A percentile compares a stretch with the other conserved stretches of the same genome.
These are phyloP conservation scores for Starmera stellimalicola DNA, from an alignment of 1,139 yeast genomes.

Conservation along the genomic window DNA sequence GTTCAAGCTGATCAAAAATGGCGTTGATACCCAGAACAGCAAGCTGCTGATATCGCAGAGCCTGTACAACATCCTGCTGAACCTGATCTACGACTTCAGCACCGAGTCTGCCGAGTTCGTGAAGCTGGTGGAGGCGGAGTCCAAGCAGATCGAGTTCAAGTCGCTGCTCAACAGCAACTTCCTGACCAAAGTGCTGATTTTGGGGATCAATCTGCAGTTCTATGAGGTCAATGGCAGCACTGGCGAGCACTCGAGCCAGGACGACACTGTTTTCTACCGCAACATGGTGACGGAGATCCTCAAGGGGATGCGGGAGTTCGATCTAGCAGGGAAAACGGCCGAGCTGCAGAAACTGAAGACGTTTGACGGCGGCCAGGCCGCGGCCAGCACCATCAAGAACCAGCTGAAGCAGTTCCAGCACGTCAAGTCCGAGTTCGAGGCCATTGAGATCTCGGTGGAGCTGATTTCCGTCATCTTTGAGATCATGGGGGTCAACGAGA, in stretches of 20 bases:
- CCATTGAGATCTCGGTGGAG: constrained; percentile 65
- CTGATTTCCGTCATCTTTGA: constrained; percentile 70
- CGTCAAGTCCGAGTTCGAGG: constrained; percentile 48
- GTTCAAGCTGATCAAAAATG: constrained; percentile 28
- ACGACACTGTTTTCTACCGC: not conserved
- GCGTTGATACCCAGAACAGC: constrained; percentile 15
- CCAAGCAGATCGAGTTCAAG: constrained; percentile 7
- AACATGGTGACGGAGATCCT: constrained; percentile 20
- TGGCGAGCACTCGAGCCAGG: constrained; percentile 7
- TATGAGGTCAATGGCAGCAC: constrained; percentile 7
- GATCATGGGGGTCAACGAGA: constrained; percentile 24
- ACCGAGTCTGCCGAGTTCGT: constrained; percentile 53
- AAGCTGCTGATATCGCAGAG: constrained; percentile 30
- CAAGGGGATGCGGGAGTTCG: constrained; percentile 25
- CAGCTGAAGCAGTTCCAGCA: constrained; percentile 30
- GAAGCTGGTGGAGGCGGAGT: constrained; percentile 6
- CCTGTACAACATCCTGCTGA: constrained; percentile 45
- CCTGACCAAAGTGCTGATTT: constrained; percentile 41
- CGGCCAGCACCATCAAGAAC: constrained; percentile 32
- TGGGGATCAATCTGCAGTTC: constrained; percentile 51
- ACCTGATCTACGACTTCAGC: constrained; percentile 57
- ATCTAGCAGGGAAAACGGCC: constrained; percentile 31
- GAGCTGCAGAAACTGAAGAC: constrained; percentile 25
- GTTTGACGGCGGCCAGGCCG: constrained; percentile 32
- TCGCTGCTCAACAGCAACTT: constrained; percentile 17